phyloP scores from a whole-genome alignment of 306 rosid genomes.

The Corylus americana region DNA sequence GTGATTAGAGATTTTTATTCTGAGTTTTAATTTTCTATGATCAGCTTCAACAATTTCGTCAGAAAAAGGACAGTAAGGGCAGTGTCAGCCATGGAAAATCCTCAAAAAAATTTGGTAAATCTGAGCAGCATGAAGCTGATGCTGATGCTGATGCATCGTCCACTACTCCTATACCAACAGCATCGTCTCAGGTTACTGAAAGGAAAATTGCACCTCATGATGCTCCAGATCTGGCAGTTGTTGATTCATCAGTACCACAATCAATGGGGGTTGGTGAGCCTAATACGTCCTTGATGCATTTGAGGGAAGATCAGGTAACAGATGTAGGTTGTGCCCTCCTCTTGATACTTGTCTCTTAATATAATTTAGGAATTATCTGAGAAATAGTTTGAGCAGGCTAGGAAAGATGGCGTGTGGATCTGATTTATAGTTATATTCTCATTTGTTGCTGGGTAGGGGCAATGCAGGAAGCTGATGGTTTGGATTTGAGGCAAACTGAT shows the following conservation, averaged over 20 bases:
- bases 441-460: slow-evolving; percentile 87
- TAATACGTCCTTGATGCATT: slow-evolving; percentile 44
- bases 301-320: slow-evolving; percentile 84
- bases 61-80: slow-evolving; percentile 83
- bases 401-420: slow-evolving; percentile 36
- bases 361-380: slow-evolving; percentile 10
- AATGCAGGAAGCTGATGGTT: slow-evolving; percentile 84
- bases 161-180: slow-evolving; percentile 26
- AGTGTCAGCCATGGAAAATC: slow-evolving; percentile 76
- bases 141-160: slow-evolving; percentile 39
- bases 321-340: slow-evolving; percentile 92
- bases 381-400: slow-evolving; percentile 31
- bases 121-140: slow-evolving; percentile 55
- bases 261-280: slow-evolving; percentile 37
- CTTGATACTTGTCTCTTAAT: slow-evolving; percentile 27
- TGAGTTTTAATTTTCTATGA: slow-evolving; percentile 16
- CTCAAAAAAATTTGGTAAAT: slow-evolving; percentile 51
- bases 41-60: slow-evolving; percentile 91
- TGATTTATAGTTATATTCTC: slow-evolving; percentile 70
- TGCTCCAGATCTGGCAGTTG: slow-evolving; percentile 31
- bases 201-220: slow-evolving; percentile 42
- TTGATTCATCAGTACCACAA: slow-evolving; percentile 44
- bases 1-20: slow-evolving; percentile 30
- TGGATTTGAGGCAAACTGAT: slow-evolving; percentile 43
- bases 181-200: slow-evolving; percentile 40